These are phyloP conservation scores for Diaporthe ilicicola DNA, from an alignment of 2,329 filamentous ascomycete genomes.

Conservation along the genomic window DNA sequence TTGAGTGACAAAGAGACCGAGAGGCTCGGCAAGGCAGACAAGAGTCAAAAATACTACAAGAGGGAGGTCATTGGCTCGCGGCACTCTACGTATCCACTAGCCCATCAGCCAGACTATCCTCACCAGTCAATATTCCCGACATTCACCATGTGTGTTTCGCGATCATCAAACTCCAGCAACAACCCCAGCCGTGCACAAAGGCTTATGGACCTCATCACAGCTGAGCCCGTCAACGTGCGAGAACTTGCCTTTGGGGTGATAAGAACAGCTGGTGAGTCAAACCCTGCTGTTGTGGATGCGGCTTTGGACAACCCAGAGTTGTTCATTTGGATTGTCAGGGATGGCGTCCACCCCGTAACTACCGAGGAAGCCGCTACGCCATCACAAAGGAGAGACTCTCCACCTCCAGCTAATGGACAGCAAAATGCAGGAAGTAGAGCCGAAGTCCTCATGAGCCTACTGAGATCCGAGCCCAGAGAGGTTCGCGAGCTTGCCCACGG, in stretches of 20 bases:
- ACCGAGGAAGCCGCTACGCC: background rate
- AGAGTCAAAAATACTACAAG: background rate
- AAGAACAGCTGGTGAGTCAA: background rate
- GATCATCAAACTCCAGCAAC: background rate
- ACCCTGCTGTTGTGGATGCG: background rate
- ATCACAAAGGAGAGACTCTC: background rate
- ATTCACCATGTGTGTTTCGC: background rate
- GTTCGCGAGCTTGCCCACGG: background rate
- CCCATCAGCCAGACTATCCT: background rate
- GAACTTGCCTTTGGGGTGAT: background rate
- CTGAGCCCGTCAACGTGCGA: background rate
- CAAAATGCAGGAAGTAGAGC: background rate
- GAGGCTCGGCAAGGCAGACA: background rate
- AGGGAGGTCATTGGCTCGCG: background rate
- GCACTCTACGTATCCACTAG: too few species aligned
- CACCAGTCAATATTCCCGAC: background rate
- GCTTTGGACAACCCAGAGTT: background rate
- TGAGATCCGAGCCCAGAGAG: background rate
- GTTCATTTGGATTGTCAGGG: background rate
- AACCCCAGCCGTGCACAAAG: background rate
- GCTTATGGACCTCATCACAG: background rate
- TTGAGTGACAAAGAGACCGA: background rate
- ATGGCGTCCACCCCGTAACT: background rate
- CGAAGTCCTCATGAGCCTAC: background rate
- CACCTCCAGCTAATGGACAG: too few species aligned